phyloP scores from a whole-genome alignment of 305 asterid species.

The Fraxinus ornus region DNA sequence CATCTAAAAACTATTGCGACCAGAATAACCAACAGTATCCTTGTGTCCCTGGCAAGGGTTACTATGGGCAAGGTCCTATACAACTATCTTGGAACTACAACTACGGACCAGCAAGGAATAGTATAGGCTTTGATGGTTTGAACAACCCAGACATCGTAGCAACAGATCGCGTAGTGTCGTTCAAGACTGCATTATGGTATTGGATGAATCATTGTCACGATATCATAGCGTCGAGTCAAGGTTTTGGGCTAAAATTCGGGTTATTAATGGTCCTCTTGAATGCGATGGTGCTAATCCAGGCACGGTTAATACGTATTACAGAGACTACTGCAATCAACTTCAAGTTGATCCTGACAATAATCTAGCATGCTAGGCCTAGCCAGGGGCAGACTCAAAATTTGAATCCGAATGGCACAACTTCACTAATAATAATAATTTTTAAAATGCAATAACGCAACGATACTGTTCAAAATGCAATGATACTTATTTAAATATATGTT shows the following conservation, averaged over 20 bases:
- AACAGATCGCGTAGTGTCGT: too few relatives aligned
- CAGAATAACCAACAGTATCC: conserved; percentile 24
- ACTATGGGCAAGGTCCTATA: conserved; percentile 38
- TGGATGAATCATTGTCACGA: too few relatives aligned
- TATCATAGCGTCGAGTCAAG: neutral
- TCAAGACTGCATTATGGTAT: too few relatives aligned
- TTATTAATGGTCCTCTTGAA: conserved; percentile 29
- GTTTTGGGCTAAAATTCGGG: conserved; percentile 34
- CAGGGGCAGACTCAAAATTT: neutral
- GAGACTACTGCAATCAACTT: conserved; percentile 29
- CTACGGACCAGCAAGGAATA: too few relatives aligned
- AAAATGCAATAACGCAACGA: conserved; percentile 10
- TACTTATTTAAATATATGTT: too few relatives aligned
- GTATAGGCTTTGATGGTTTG: conserved; percentile 8
- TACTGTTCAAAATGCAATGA: conserved; percentile 9
- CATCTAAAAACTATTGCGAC: conserved; percentile 28
- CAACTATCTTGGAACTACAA: too few relatives aligned
- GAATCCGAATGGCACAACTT: neutral
- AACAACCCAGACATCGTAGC: too few relatives aligned
- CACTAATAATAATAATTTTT: too few relatives aligned
- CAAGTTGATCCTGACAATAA: conserved; percentile 35
- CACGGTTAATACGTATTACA: conserved; percentile 31
- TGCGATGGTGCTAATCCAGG: conserved; percentile 27
- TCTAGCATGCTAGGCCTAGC: conserved; percentile 28
- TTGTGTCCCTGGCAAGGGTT: conserved; percentile 21